phyloP scores from a whole-genome alignment of 306 rosid genomes.

The Prunus dulcis region DNA sequence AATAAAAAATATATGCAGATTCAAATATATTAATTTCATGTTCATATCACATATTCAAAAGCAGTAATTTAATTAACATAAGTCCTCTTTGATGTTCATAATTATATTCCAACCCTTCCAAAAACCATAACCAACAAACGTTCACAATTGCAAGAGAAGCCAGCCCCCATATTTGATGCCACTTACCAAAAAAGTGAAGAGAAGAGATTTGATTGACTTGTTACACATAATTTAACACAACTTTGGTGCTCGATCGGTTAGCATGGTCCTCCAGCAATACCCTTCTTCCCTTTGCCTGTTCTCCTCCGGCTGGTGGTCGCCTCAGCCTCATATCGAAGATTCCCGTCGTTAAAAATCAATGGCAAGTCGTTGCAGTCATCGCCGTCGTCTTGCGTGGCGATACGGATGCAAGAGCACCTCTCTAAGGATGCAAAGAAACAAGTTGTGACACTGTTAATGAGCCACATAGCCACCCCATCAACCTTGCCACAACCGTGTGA shows the following conservation, averaged over 20 bases:
- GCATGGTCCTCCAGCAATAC: neutral
- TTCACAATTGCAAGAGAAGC: constrained; percentile 13
- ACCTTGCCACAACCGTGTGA: constrained; percentile 46
- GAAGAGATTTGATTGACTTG: neutral
- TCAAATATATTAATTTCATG: neutral
- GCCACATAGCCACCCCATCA: constrained; percentile 77
- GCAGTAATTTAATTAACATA: constrained; percentile 14
- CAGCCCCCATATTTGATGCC: constrained; percentile 8
- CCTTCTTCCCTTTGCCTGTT: constrained; percentile 54
- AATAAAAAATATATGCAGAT: neutral
- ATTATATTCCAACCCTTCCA: constrained; percentile 9
- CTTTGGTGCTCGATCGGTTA: neutral
- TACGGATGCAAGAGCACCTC: constrained; percentile 73
- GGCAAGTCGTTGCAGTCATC: constrained; percentile 71
- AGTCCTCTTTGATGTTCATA: neutral
- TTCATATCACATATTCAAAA: constrained; percentile 15
- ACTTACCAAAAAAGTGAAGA: constrained; percentile 34
- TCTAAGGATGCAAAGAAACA: constrained; percentile 74
- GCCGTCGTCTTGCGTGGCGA: constrained; percentile 51
- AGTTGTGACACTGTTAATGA: constrained; percentile 54
- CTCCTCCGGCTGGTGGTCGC: constrained; percentile 37
- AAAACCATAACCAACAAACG: constrained; percentile 34
- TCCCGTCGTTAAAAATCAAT: constrained; percentile 64
- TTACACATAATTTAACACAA: neutral
- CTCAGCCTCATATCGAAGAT: constrained; percentile 36